phyloP scores from a whole-genome alignment of 192 early-diverging fungal species.

The Rhizophagus sp. region DNA sequence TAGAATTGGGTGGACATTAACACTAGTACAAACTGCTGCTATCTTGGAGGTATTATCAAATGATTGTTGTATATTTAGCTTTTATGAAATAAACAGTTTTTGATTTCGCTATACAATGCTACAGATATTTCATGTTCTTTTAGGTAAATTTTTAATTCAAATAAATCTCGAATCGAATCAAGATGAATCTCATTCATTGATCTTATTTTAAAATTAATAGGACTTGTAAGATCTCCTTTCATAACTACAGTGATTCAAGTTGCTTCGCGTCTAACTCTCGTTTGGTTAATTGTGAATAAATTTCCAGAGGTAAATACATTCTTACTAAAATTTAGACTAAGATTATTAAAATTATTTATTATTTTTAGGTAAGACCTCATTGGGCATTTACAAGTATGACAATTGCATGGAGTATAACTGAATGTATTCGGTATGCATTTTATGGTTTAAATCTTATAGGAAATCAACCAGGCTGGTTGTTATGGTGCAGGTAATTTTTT shows the following conservation, averaged over 20 bases:
- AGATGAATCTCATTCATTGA: background rate
- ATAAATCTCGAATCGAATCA: background rate
- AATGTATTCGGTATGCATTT: conserved; percentile 89
- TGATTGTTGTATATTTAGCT: conserved; percentile 31
- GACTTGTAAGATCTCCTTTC: conserved; percentile 81
- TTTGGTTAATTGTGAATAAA: conserved; percentile 74
- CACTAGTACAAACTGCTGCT: conserved; percentile 80
- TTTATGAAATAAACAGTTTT: conserved; percentile 26
- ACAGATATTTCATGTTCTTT: conserved; percentile 43
- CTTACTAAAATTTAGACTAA: background rate
- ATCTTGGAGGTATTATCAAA: conserved; percentile 68
- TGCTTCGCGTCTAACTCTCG: conserved; percentile 79
- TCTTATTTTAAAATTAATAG: conserved; percentile 33
- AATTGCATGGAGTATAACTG: conserved; percentile 90
- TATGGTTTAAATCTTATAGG: conserved; percentile 76
- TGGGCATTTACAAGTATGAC: conserved; percentile 80
- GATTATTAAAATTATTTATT: background rate
- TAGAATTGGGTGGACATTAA: conserved; percentile 61
- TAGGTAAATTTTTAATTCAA: conserved; percentile 24
- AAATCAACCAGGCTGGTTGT: conserved; percentile 53
- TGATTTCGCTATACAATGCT: background rate
- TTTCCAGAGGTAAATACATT: conserved; percentile 61
- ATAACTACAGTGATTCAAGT: conserved; percentile 86
- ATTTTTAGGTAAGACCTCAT: conserved; percentile 35
- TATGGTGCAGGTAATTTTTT: conserved; percentile 60